phyloP scores from a whole-genome alignment of 495 filamentous ascomycete species.

The Aspergillus bertholletiae region DNA sequence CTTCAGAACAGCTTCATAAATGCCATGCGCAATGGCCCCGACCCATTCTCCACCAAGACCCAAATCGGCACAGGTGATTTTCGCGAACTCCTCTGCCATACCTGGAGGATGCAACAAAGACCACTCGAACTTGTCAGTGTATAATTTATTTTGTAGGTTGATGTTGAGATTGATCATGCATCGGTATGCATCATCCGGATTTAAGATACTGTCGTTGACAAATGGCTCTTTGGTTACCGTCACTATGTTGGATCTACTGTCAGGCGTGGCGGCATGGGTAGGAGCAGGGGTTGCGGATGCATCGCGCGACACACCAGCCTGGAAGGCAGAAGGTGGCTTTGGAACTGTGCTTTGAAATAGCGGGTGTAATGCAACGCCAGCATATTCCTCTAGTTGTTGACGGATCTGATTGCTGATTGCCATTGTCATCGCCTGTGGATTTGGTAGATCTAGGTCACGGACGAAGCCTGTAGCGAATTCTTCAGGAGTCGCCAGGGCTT shows the following conservation, averaged over 20 bases:
- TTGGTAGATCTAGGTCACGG: conserved; percentile 90
- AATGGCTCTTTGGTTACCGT: conserved; percentile 40
- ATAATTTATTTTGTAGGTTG: conserved; percentile 86
- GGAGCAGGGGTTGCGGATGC: conserved; percentile 51
- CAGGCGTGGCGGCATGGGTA: conserved; percentile 47
- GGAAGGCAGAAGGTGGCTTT: conserved; percentile 37
- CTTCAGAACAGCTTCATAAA: conserved; percentile 91
- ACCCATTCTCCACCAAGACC: conserved; percentile 91
- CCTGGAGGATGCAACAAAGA: conserved; percentile 89
- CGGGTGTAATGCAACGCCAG: conserved; percentile 88
- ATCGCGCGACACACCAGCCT: conserved; percentile 39
- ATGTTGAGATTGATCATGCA: conserved; percentile 90
- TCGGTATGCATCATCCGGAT: conserved; percentile 87
- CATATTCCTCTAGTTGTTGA: conserved; percentile 93
- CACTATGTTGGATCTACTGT: conserved; percentile 33
- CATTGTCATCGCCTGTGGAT: conserved; percentile 57
- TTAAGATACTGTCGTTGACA: conserved; percentile 55
- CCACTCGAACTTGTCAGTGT: conserved; percentile 98
- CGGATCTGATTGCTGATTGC: conserved; percentile 92
- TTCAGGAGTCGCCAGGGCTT: conserved; percentile 90
- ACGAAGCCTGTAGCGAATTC: conserved; percentile 89
- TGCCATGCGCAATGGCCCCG: conserved; percentile 88
- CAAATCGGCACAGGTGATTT: conserved; percentile 85
- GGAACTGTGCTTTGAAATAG: conserved; percentile 65
- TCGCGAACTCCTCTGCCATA: conserved; percentile 88